Conservation (phyloP, 2,329 filamentous ascomycete genomes). For the Aspergillus tanneri region DNA sequence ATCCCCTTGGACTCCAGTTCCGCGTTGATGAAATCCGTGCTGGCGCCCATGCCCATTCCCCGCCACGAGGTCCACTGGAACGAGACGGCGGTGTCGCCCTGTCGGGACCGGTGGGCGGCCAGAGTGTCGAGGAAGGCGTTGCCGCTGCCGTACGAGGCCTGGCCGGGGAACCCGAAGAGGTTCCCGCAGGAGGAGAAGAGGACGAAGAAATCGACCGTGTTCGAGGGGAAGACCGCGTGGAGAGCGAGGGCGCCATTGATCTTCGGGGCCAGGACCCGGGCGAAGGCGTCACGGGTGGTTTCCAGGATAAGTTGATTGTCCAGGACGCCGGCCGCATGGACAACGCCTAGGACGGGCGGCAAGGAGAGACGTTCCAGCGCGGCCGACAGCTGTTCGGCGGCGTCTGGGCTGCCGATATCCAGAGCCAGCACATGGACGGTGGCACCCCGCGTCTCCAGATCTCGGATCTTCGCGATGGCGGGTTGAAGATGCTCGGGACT, state of each 20-base stretch:
- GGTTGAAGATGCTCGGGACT: background rate
- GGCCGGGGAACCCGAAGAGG: constrained; percentile 31
- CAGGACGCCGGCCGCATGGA: constrained; percentile 44
- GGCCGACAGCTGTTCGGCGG: constrained; percentile 19
- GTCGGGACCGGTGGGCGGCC: constrained; percentile 27
- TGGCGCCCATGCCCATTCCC: constrained; percentile 41
- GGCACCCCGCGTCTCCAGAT: constrained; percentile 35
- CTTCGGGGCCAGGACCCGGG: constrained; percentile 38
- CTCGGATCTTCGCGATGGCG: constrained; percentile 26
- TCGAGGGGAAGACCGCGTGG: constrained; percentile 30
- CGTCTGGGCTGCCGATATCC: constrained; percentile 34
- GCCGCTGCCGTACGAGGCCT: constrained; percentile 29
- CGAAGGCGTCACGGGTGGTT: constrained; percentile 21
- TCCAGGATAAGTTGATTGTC: constrained; percentile 39
- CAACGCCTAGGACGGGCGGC: constrained; percentile 42
- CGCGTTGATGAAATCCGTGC: constrained; percentile 40
- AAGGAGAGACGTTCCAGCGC: constrained; percentile 25
- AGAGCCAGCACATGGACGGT: constrained; percentile 34
- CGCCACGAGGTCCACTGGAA: constrained; percentile 49
- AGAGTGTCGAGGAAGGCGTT: constrained; percentile 38
- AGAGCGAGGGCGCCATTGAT: constrained; percentile 21
- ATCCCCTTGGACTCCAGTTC: constrained; percentile 47
- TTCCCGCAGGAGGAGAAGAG: constrained; percentile 35
- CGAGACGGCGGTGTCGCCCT: constrained; percentile 43
- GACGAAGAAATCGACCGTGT: constrained; percentile 32